A percentile compares a stretch with the other conserved stretches of the same genome.
phyloP scores from a whole-genome alignment of 805 yeast species.

The Yarrowia sp. region DNA sequence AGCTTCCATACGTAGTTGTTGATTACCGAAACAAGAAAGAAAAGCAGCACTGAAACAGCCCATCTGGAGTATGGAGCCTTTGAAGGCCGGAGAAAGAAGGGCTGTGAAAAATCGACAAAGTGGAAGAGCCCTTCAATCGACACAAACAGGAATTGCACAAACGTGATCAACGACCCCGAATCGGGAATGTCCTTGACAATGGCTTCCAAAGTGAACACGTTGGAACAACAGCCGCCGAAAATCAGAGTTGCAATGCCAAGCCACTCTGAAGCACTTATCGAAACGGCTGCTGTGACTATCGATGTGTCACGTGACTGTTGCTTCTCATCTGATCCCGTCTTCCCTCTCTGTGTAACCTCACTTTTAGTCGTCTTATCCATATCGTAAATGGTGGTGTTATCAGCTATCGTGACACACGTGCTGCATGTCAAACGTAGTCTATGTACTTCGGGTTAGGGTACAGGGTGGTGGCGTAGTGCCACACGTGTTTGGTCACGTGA shows the following conservation, averaged over 20 bases:
- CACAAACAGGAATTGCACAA: constrained; percentile 54
- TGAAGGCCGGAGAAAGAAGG: constrained; percentile 38
- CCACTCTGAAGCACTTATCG: constrained; percentile 29
- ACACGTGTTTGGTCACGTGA: constrained; percentile 3
- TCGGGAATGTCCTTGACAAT: constrained; percentile 43
- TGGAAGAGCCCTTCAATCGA: constrained; percentile 45
- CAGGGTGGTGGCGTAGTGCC: neutral
- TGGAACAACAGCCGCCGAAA: constrained; percentile 73
- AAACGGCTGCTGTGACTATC: neutral
- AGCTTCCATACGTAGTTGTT: constrained; percentile 59
- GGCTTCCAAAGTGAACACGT: constrained; percentile 61
- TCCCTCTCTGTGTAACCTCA: neutral
- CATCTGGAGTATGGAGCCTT: constrained; percentile 41
- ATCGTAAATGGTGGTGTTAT: too few species aligned
- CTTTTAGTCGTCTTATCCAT: neutral
- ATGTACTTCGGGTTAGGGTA: constrained; percentile 16
- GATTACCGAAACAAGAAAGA: constrained; percentile 50
- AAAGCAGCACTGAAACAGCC: constrained; percentile 49
- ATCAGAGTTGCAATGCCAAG: constrained; percentile 42
- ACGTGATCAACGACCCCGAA: constrained; percentile 55
- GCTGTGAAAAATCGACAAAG: constrained; percentile 40
- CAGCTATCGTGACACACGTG: neutral
- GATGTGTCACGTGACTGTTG: neutral
- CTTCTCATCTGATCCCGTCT: too few species aligned
- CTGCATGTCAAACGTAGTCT: constrained; percentile 5